Evolutionary conservation across 2,329 filamentous ascomycete species (phyloP), one percentile per base, ranked within the genome.

Genomic region (Aureobasidium zeae): DNA sequence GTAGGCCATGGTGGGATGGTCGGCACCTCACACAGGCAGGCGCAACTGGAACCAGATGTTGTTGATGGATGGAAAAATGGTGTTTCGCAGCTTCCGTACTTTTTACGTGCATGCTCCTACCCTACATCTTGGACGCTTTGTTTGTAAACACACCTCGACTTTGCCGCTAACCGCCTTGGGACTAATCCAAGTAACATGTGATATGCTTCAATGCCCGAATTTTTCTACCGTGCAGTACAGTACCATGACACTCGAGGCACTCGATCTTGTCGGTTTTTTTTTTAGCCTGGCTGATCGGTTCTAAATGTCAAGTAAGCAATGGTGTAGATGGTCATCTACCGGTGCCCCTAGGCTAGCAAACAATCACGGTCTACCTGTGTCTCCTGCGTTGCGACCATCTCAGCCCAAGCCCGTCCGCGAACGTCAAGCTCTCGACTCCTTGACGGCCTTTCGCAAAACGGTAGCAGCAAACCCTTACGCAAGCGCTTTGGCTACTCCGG

Each of bases 391-490:
- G 39, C 30, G 34, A 30, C 24, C 22, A 26, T 6, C 12, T 8
- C 13, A 33, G 7, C 16, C 31, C 20, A 26, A 16, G 1, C 29
- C 30, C 28, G 21, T n/a, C 12, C 39, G 39, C 21, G 25, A 20
- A 17, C 39, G 21, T 3, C 39, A 43, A 17, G 5, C 39, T 3
- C 39, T 43, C 7, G 21, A 34, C 6, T 29, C 39, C 16, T 59
- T 65, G 19, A 63, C 64, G 2, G 61, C 68, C 2, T 74, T 85
- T 47, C 75, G 80, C 54, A 68, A 66, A 45, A 71, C 74, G 47
- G 63, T 86, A 2, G 65, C 64, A 21, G 68, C 68, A 26, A 87
- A 83, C 51, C 68, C 79, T 2, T 86, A 75, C 52, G 81, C 81
- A 3, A 70, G 70, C 32, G 74, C 77, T 5, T 70, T 87, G 16